These are phyloP conservation scores for Lentinula novae-zelandiae DNA, from an alignment of 1,284 basidiomycete species.

Conservation along the genomic window DNA sequence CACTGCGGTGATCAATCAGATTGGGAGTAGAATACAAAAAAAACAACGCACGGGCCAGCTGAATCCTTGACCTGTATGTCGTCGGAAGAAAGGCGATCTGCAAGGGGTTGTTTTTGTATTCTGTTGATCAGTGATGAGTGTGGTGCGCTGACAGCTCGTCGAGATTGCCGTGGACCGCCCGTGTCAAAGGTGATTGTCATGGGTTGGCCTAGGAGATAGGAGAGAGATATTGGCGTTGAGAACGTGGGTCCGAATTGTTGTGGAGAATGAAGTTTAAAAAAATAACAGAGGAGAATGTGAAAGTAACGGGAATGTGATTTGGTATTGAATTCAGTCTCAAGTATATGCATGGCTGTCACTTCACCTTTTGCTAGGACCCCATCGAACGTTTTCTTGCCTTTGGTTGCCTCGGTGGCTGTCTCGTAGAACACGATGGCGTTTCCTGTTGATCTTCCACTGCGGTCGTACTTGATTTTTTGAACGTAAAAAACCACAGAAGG, in stretches of 20 bases:
- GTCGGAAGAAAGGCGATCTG: constrained; percentile 52
- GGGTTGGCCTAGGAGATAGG: constrained; percentile 60
- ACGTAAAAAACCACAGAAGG: constrained; percentile 32
- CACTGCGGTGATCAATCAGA: constrained; percentile 15
- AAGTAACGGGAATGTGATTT: not conserved
- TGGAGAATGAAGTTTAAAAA: not conserved
- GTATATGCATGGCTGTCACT: constrained; percentile 3
- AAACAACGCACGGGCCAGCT: constrained; percentile 29
- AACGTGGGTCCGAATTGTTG: not conserved
- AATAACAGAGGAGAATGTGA: not conserved
- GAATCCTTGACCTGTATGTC: constrained; percentile 26
- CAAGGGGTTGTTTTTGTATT: constrained; percentile 60
- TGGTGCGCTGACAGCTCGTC: constrained; percentile 44
- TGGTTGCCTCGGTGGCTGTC: constrained; percentile 72
- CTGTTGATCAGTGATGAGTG: constrained; percentile 53
- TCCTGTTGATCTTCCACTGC: constrained; percentile 90
- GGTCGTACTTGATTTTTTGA: constrained; percentile 78
- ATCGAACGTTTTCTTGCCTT: constrained; percentile 84
- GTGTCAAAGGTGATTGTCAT: constrained; percentile 73
- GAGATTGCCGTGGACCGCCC: constrained; percentile 36
- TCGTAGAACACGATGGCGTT: constrained; percentile 83
- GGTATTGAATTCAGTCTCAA: too few relatives aligned
- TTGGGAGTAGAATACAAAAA: not conserved
- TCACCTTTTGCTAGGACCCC: constrained; percentile 90
- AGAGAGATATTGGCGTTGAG: constrained; percentile 5